Conservation (phyloP, 225 moss, liverwort and hornwort species). For the Polytrichum commune region DNA sequence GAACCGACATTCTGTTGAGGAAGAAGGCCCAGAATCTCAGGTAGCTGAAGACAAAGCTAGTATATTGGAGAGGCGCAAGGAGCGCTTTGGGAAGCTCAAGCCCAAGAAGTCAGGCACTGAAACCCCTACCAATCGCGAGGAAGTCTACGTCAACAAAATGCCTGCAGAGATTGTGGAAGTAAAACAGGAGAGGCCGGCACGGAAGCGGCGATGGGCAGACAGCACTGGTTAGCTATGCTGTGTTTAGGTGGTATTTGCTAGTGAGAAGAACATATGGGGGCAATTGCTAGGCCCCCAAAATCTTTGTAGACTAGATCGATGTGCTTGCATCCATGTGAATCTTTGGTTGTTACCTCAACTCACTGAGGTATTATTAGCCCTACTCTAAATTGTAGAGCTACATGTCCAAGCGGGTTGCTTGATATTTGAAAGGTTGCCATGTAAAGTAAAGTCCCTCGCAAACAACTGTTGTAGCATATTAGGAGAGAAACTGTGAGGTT, state of each 20-base stretch:
- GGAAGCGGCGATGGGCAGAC: slow-evolving; percentile 87
- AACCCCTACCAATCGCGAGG: slow-evolving; percentile 49
- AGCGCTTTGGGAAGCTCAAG: slow-evolving; percentile 74
- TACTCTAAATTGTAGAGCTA: neutral
- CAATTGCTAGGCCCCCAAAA: neutral
- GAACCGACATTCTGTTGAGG: slow-evolving; percentile 36
- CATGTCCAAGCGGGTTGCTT: neutral
- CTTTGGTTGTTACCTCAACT: neutral
- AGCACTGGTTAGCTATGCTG: slow-evolving; percentile 56
- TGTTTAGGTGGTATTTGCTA: neutral
- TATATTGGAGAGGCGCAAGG: slow-evolving; percentile 73
- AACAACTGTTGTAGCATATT: neutral
- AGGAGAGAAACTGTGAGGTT: neutral
- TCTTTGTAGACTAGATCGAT: neutral
- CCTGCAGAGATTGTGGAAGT: slow-evolving; percentile 76
- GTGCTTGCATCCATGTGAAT: neutral
- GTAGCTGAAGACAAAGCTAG: slow-evolving; percentile 48
- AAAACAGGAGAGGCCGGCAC: slow-evolving; percentile 91
- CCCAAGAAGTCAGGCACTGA: slow-evolving; percentile 61
- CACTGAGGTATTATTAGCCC: neutral
- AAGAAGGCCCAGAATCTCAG: slow-evolving; percentile 41
- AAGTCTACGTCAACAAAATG: slow-evolving; percentile 33
- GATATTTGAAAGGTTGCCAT: slow-evolving; percentile 1
- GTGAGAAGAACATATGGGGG: neutral
- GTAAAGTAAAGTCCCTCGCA: neutral